Evolutionary conservation across 129 eudicot species (phyloP), one percentile per base, ranked within the genome.

Genomic region (Saposhnikovia divaricata): DNA sequence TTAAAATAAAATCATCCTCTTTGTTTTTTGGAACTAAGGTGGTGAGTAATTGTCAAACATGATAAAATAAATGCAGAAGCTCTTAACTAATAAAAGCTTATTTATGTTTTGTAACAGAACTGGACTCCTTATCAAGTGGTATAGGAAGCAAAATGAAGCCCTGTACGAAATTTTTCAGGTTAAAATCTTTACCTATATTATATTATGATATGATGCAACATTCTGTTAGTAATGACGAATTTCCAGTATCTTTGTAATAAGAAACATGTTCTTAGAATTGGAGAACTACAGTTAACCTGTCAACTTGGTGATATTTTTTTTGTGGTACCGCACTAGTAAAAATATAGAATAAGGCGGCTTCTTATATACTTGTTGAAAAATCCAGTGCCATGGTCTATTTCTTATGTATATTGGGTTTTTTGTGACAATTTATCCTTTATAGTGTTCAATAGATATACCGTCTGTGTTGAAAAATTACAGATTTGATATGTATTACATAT

Each of bases 81-180:
- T 65, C 79, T 86, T 88, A 88, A 94, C 92, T 77, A 80, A 69
- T 84, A 77, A 86, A 87, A 82, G 78, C 83, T 84, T 66, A 89
- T 74, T 87, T 88, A 91, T 91, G 82, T 91, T 81, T 83, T 94
- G 90, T 75, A 91, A 94, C 98, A 92, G 98, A 91, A 82, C 81
- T 81, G 87, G 91, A 86, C 78, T 81, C 89, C 83, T 55, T 84
- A 84, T 88, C 92, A 81, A 84, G 87, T 92, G 93, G 92, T 87
- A 80, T 92, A 90, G 97, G 98, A 92, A 84, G 96, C 97, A 95
- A 95, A 95, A 80, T 90, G 85, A 95, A 95, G 98, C 97, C 97
- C 82, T 95, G 98, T 93, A 92, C 91, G 92, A 95, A 95, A 93
- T 95, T 90, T 86, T 95, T 95, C 98, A 95, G 97, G 98, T 95